Conservation (phyloP, 2,329 filamentous ascomycete genomes). For the Ascochyta koolunga region DNA sequence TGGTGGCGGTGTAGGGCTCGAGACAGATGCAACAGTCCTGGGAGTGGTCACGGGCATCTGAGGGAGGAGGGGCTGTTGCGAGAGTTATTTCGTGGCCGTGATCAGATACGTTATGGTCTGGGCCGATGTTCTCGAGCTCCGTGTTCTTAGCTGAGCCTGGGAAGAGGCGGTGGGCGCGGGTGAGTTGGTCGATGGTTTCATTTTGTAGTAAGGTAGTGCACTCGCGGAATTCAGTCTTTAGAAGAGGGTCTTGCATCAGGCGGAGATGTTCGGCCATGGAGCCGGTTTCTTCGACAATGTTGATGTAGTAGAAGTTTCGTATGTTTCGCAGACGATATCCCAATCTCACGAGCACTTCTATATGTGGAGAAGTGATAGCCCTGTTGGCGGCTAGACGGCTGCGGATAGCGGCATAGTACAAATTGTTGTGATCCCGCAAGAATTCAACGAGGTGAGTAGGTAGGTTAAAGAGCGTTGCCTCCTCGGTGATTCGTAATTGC, state of each 20-base stretch:
- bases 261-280: not conserved
- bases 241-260: not conserved
- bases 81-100: slow-evolving; percentile 6
- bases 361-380: not conserved
- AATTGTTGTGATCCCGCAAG: slow-evolving; percentile 11
- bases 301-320: slow-evolving; percentile 3
- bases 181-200: not conserved
- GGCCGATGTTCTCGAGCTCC: slow-evolving; percentile 17
- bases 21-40: slow-evolving; percentile 21
- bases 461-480: not conserved
- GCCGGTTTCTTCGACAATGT: not conserved
- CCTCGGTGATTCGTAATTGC: slow-evolving; percentile 1
- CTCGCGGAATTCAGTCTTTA: not conserved
- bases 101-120: slow-evolving; percentile 16
- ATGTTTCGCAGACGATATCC: not conserved
- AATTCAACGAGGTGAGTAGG: slow-evolving; percentile 1
- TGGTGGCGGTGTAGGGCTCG: not conserved
- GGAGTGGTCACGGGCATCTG: not conserved
- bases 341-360: slow-evolving; percentile 3
- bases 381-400: not conserved
- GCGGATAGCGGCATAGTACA: slow-evolving; percentile 4
- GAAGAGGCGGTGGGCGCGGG: not conserved
- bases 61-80: not conserved
- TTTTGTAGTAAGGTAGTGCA: not conserved
- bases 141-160: not conserved